Base-by-base conservation (phyloP, 1,284 basidiomycete genomes). In the Trichosporon sp. region DNA sequence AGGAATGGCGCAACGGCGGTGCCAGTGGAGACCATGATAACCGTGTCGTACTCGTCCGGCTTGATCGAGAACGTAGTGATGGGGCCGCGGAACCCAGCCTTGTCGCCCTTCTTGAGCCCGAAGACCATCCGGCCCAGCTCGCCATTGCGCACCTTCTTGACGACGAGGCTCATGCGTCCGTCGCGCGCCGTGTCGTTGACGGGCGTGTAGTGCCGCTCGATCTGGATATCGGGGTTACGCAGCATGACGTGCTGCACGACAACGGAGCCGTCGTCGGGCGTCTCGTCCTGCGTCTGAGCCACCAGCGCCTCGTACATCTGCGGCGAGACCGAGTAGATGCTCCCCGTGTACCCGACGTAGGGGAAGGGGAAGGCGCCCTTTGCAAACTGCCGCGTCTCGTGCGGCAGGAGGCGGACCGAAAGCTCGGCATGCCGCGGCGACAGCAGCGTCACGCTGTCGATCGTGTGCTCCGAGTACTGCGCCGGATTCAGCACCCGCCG, bases 1-100 rank as follows among this genome's bases (percentile, higher is more conserved):
- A 84, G 77, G 73, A 84, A 84, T 4, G 83, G 83, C 1, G 83
- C 76, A 7, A 84, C 74, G 0, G 79, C 83, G 38, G 83, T 84
- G 21, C 83, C 83, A 7, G 82, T 83, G 4, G 81, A 82, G 26
- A 84, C 80, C 83, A 83, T 83, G 43, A 83, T 73, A 68, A 84
- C 76, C 35, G 75, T 75, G 69, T 83, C 81, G 56, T 80, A 81
- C 12, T 76, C 59, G 0, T 51, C 26, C 0, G 81, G 79, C 14
- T 75, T 71, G 56, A 84, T 70, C 1, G 76, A 69, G 56, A 80
- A 77, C 0, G 83, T 84, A 32, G 77, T 75, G 32, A 83, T 78
- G 0, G 83, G 83, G 2, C 83, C 83, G 69, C 83, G 77, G 26
- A 84, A 63, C 3, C 81, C 83, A 32, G 83, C 72, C 12, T 69